Evolutionary conservation across 139 green algal genomes (phyloP), one percentile per base, ranked within the genome.

Genomic region (Chlamydomonas urium): DNA sequence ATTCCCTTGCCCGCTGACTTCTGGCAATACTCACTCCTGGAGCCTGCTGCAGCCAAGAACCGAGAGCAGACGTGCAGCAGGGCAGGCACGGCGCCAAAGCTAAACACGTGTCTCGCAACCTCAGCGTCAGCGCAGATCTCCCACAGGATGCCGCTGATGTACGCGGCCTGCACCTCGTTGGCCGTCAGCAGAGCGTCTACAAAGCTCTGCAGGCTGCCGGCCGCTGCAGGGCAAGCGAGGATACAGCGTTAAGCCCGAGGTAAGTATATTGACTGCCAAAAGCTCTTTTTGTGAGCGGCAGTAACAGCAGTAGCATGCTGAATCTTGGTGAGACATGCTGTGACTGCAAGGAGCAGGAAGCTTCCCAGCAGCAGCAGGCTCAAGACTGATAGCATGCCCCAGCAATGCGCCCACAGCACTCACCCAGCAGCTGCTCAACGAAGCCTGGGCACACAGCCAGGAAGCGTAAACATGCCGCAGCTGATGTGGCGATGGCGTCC

Each of bases 401-500:
- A 32, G 26, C 37, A 19, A 34, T 69, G 26, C 4, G n/a, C 19
- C 8, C 19, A 8, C 5, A 72, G 24, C 6, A 60, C 32, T 47
- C 37, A 48, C 60, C 62, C 66, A 81, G 60, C 2, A 82, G 63
- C 28, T 79, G 61, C 14, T 79, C 61, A n/a, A 66, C 69, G 50
- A 83, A 83, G 1, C 65, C 69, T 28, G 82, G 82, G 35, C 73
- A 73, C 36, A 83, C 63, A 4, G 79, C 74, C 56, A 88, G 62
- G 74, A 82, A 88, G 29, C 82, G 74, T 50, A 88, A 60, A 72
- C 76, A 82, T 24, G 82, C 82, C 3, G 82, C 48, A 10, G 76
- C 82, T 4, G 69, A 65, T 3, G 78, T 79, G 38, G 69, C 76
- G 38, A 71, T 76, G 29, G 70, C 72, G 56, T 80, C 66, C 33